Evolutionary conservation across 345 rosid species (phyloP).

Genomic region (Barbarea vulgaris): DNA sequence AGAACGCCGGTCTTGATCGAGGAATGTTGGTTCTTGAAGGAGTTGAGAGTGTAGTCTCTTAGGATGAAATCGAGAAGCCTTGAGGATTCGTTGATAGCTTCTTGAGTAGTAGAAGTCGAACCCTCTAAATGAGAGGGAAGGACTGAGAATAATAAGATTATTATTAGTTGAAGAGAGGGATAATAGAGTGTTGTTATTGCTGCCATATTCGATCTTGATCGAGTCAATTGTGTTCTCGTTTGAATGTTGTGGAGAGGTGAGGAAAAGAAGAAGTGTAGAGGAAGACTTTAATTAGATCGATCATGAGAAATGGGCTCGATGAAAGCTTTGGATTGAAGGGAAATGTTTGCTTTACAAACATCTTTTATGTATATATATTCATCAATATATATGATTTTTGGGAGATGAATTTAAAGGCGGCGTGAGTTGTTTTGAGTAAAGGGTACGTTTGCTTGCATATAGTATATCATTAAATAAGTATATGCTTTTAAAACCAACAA

Average conservation of each 20-base stretch:
- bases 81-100: slow-evolving; percentile 53
- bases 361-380: not conserved
- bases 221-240: slow-evolving; percentile 15
- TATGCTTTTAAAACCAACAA: not conserved
- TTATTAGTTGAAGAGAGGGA: slow-evolving; percentile 10
- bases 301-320: slow-evolving; percentile 31
- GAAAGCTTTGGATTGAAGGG: slow-evolving; percentile 44
- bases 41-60: slow-evolving; percentile 76
- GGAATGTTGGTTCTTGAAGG: slow-evolving; percentile 45
- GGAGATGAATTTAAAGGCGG: slow-evolving; percentile 11
- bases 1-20: slow-evolving; percentile 59
- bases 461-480: not conserved
- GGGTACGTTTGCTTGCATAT: slow-evolving; percentile 30
- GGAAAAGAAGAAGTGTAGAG: slow-evolving; percentile 22
- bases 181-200: slow-evolving; percentile 17
- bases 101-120: slow-evolving; percentile 41
- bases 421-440: slow-evolving; percentile 42
- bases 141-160: slow-evolving; percentile 2
- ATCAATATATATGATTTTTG: slow-evolving; percentile 1
- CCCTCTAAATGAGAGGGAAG: slow-evolving; percentile 22
- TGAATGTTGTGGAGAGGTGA: slow-evolving; percentile 20
- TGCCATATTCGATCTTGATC: slow-evolving; percentile 25
- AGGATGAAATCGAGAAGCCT: slow-evolving; percentile 72
- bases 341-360: slow-evolving; percentile 19
- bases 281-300: slow-evolving; percentile 24